These are phyloP conservation scores for Brassica rapa DNA, from an alignment of 345 rosid genomes.

Conservation along the genomic window DNA sequence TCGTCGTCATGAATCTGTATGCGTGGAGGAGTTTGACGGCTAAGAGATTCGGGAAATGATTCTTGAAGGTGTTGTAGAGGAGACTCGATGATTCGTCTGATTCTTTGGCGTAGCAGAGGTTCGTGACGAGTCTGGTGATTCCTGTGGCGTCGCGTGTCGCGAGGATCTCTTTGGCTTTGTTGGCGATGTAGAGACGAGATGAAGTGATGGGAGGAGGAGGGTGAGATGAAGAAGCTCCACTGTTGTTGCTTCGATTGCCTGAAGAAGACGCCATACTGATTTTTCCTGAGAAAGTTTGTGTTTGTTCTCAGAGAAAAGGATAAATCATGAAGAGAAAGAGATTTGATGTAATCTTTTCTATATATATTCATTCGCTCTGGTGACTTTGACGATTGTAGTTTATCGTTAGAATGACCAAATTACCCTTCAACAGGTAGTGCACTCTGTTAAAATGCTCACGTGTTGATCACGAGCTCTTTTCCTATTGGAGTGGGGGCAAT, in stretches of 20 bases:
- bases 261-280: neutral
- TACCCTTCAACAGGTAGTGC: neutral
- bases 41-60: constrained; percentile 19
- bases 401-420: neutral
- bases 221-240: constrained; percentile 6
- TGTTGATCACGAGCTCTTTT: neutral
- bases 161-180: constrained; percentile 9
- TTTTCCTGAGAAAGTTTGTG: neutral
- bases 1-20: neutral
- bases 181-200: neutral
- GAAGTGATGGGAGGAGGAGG: constrained; percentile 23
- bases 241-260: neutral
- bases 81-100: neutral
- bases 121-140: constrained; percentile 13
- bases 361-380: neutral
- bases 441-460: neutral
- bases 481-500: neutral
- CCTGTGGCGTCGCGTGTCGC: neutral
- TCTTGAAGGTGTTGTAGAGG: neutral
- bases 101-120: constrained; percentile 28
- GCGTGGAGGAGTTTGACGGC: constrained; percentile 13
- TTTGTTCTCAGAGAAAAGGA: constrained; percentile 1
- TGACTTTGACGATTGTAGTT: neutral
- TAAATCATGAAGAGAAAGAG: neutral
- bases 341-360: neutral